phyloP scores from a whole-genome alignment of 768 basidiomycete genomes.

The Boletus fagicola region DNA sequence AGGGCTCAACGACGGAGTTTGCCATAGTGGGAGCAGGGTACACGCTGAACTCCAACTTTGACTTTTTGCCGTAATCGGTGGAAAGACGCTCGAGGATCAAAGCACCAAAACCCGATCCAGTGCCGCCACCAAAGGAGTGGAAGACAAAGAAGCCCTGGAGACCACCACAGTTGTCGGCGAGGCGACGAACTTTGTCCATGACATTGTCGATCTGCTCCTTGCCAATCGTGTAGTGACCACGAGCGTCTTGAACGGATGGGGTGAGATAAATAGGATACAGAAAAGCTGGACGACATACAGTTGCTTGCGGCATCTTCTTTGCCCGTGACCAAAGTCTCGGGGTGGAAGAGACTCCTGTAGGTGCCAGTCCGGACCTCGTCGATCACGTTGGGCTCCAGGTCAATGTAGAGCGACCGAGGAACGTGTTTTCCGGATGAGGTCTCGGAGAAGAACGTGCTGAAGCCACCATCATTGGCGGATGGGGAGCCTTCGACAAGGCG shows the following conservation, averaged over 20 bases:
- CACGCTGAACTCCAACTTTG: constrained; percentile 96
- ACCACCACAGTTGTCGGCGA: constrained; percentile 95
- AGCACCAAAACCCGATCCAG: constrained; percentile 97
- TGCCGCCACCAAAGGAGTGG: constrained; percentile 99
- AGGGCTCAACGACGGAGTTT: constrained; percentile 96
- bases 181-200: constrained; percentile 91
- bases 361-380: constrained; percentile 95
- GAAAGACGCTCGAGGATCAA: constrained; percentile 94
- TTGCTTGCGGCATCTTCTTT: constrained; percentile 99
- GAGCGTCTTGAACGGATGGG: constrained; percentile 65
- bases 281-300: constrained; percentile 51
- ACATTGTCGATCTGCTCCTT: constrained; percentile 97
- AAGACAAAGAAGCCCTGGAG: constrained; percentile 99
- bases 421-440: constrained; percentile 96
- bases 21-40: constrained; percentile 93
- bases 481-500: constrained; percentile 79
- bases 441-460: constrained; percentile 99
- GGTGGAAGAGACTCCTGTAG: constrained; percentile 98
- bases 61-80: constrained; percentile 98
- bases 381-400: constrained; percentile 96
- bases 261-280: neutral
- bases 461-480: constrained; percentile 80
- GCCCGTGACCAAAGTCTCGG: constrained; percentile 96
- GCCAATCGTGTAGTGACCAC: constrained; percentile 97
- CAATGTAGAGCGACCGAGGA: constrained; percentile 95